Evolutionary conservation across 108 stramenopile genomes (phyloP), one percentile per base, ranked within the genome.

Genomic region (Cyclotella choctawhatcheeana): DNA sequence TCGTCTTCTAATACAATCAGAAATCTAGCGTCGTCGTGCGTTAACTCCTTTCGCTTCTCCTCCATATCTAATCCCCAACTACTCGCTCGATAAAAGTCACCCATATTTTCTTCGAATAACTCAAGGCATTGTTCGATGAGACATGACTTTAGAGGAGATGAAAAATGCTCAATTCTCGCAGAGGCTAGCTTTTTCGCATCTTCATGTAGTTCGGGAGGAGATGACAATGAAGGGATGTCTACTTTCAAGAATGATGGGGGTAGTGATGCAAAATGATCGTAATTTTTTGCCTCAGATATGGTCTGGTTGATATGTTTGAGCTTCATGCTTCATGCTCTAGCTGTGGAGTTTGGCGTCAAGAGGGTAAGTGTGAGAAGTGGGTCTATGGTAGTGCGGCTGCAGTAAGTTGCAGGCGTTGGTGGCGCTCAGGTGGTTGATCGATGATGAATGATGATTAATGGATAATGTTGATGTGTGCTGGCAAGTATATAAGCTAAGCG

Each of bases 61-160:
- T 84, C 71, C 77, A 92, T 67, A 67, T 94, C 70, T 29, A 94
- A 73, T 33, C 93, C 93, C 93, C 93, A 94, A 1, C 78, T 79
- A 60, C 85, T 86, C 12, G 82, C 44, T 58, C 29, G 32, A 58
- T 94, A 94, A 69, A 88, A 55, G 13, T 85, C 81, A 0, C 77
- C 87, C 93, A 94, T 94, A 66, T 94, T 94, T 0, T 24, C 37
- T 67, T 87, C 61, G 59, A 94, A 94, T 50, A 94, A 44, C 18
- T 58, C 13, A 2, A 83, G 47, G 48, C 77, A 89, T 69, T 81
- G 79, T 12, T 55, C 34, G 3, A 70, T 60, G 25, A 81, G 32
- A 13, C 30, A 24, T 0, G 67, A 26, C n/a, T 64, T 61, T 0
- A 81, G 30, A 44, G 72, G 72, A 8, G 79, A 73, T 45, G 65